Evolutionary conservation across 139 green algal genomes (phyloP).

Genomic region (Mychonastes homosphaera): DNA sequence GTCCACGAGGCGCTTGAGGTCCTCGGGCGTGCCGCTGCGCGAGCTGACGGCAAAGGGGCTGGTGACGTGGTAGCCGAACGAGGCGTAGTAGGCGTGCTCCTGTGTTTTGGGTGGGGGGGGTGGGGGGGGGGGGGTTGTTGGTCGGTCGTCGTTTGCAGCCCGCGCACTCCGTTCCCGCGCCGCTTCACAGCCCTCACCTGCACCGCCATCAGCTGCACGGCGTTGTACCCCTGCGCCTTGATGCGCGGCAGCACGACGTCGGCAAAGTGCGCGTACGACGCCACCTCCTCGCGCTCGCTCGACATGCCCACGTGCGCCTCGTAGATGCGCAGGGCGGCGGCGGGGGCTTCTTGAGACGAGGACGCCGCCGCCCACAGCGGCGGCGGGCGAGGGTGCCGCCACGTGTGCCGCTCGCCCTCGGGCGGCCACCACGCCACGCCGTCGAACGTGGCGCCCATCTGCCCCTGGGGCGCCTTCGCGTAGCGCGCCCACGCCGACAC

Average conservation of each 20-base stretch:
- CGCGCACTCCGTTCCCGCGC: neutral
- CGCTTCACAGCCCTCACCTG: conserved; percentile 22
- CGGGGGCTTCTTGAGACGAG: too few species aligned
- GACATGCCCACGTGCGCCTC: conserved; percentile 96
- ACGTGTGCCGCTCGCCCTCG: conserved; percentile 36
- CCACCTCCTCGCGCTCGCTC: conserved; percentile 55
- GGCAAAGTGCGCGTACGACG: conserved; percentile 44
- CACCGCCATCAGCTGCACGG: conserved; percentile 84
- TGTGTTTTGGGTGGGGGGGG: conserved; percentile 5
- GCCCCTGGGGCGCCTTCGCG: conserved; percentile 48
- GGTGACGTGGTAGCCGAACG: conserved; percentile 91
- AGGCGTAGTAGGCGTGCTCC: conserved; percentile 91
- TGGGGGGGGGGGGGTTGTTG: neutral
- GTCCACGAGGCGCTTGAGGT: conserved; percentile 65
- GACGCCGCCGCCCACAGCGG: neutral
- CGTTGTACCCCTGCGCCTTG: conserved; percentile 72
- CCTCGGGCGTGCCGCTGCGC: conserved; percentile 59
- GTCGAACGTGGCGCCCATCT: conserved; percentile 84
- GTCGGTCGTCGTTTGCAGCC: neutral
- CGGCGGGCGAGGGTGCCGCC: conserved; percentile 16
- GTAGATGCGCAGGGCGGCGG: conserved; percentile 76
- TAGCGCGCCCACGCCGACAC: conserved; percentile 80
- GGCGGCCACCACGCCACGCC: conserved; percentile 88
- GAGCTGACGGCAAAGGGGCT: conserved; percentile 76
- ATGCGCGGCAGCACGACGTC: conserved; percentile 73